Base-by-base conservation (phyloP, 164 flowering plant species). In the Kalanchoe fedtschenkoi region DNA sequence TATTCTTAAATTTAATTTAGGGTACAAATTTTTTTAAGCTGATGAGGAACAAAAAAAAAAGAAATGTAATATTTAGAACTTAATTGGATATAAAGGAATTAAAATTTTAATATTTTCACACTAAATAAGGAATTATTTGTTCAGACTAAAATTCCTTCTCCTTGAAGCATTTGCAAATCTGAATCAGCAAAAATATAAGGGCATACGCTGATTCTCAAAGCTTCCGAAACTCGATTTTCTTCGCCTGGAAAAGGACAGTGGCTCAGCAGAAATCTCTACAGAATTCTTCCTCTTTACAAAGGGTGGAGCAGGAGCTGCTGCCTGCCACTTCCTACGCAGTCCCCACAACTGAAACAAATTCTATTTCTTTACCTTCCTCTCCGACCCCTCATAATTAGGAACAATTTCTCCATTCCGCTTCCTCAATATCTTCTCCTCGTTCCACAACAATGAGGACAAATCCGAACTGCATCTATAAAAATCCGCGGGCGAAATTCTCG, bases 281-380 rank as follows among this genome's bases (percentile, higher is more conserved):
- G 11, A n/a, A 41, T 47, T 28, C 54, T 5, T 56, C 60, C 26
- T 30, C 64, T 37, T 68, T 33, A 13, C 37, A 34, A 11, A 24
- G 22, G 6, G 30, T 9, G 17, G 0, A 13, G 5, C 10, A 24
- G 21, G 28, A 55, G 22, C 34, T 17, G n/a, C 42, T 16, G 35
- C 24, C n/a, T 26, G 24, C 15, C 15, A 13, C 34, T 54, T 33
- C 54, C 68, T 72, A 58, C 72, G 70, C 14, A 84, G 56, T 0
- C 85, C 85, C 90, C 90, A 85, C 44, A 77, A 46, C 67, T 81
- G 81, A 32, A 85, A 78, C 8, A 83, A 74, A 71, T 77, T 41
- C 1, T 70, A 59, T 51, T 85, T 87, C 55, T 79, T 79, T 41
- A 85, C 68, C 68, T 71, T 74, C 62, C 32, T 62, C 37, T 57